These are phyloP conservation scores for Peronospora destructor DNA, from an alignment of 352 stramenopile genomes.

Conservation along the genomic window DNA sequence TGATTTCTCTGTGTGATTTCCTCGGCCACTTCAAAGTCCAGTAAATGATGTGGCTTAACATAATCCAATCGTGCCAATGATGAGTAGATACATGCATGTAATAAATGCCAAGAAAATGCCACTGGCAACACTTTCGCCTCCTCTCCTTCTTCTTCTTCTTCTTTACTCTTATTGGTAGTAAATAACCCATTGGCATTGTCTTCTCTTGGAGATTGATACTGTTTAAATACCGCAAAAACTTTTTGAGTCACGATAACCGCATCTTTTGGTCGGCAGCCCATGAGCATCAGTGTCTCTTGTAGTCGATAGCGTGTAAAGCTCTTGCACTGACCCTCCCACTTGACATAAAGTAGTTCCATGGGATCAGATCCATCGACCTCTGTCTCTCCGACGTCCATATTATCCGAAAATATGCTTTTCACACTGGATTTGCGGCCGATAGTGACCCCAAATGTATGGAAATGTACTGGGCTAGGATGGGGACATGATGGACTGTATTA, in stretches of 20 bases:
- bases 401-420: slow-evolving; percentile 1
- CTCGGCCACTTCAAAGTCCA: slow-evolving; percentile 81
- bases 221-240: slow-evolving; percentile 55
- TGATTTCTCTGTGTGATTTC: slow-evolving; percentile 82
- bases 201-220: slow-evolving; percentile 32
- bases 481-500: too few species aligned
- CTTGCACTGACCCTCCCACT: slow-evolving; percentile 43
- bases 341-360: slow-evolving; percentile 73
- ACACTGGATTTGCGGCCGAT: neutral
- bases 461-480: slow-evolving; percentile 10
- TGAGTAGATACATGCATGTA: slow-evolving; percentile 81
- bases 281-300: slow-evolving; percentile 85
- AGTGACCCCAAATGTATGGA: slow-evolving; percentile 5
- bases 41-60: slow-evolving; percentile 76
- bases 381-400: slow-evolving; percentile 50
- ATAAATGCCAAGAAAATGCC: slow-evolving; percentile 58
- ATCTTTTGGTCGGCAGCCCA: slow-evolving; percentile 76
- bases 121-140: slow-evolving; percentile 1
- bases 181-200: slow-evolving; percentile 8
- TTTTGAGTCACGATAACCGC: slow-evolving; percentile 61
- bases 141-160: slow-evolving; percentile 12
- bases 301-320: slow-evolving; percentile 76
- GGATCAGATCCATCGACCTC: slow-evolving; percentile 57
- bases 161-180: slow-evolving; percentile 10
- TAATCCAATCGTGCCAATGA: slow-evolving; percentile 74